These are phyloP conservation scores for Hypoxylon rubiginosum DNA, from an alignment of 2,329 filamentous ascomycete species.

Conservation along the genomic window DNA sequence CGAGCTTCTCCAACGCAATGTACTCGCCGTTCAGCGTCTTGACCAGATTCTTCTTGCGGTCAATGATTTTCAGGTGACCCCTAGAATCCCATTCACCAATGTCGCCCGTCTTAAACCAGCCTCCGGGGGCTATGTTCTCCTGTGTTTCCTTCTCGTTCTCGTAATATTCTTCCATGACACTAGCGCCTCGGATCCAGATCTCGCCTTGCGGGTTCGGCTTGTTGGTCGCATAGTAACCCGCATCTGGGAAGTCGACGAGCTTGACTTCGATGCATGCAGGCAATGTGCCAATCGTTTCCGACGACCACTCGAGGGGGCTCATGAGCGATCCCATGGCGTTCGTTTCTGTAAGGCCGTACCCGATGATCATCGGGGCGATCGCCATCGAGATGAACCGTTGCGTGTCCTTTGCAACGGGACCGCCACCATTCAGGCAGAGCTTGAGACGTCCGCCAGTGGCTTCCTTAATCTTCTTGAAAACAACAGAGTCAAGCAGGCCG, in stretches of 20 bases:
- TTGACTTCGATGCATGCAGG: conserved; percentile 83
- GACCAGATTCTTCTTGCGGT: conserved; percentile 90
- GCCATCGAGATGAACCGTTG: conserved; percentile 90
- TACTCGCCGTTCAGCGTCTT: conserved; percentile 88
- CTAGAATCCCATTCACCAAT: conserved; percentile 82
- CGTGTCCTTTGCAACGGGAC: conserved; percentile 86
- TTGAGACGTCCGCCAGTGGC: conserved; percentile 86
- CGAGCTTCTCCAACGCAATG: conserved; percentile 82
- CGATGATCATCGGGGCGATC: conserved; percentile 89
- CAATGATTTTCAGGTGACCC: conserved; percentile 82
- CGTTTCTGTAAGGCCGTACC: conserved; percentile 90
- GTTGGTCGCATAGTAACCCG: conserved; percentile 82
- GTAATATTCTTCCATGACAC: conserved; percentile 80
- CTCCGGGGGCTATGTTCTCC: conserved; percentile 76
- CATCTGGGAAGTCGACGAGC: conserved; percentile 87
- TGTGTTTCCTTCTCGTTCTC: conserved; percentile 82
- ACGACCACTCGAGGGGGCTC: conserved; percentile 84
- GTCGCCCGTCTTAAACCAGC: conserved; percentile 91
- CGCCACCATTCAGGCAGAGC: conserved; percentile 88
- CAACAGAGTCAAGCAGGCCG: conserved; percentile 79
- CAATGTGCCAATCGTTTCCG: conserved; percentile 78
- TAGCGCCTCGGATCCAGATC: conserved; percentile 85
- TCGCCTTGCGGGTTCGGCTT: conserved; percentile 84
- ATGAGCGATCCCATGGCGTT: conserved; percentile 80
- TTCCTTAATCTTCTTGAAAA: conserved; percentile 93